Base-by-base conservation (phyloP, 106 monocot genomes). In the Gastrodia elata region DNA sequence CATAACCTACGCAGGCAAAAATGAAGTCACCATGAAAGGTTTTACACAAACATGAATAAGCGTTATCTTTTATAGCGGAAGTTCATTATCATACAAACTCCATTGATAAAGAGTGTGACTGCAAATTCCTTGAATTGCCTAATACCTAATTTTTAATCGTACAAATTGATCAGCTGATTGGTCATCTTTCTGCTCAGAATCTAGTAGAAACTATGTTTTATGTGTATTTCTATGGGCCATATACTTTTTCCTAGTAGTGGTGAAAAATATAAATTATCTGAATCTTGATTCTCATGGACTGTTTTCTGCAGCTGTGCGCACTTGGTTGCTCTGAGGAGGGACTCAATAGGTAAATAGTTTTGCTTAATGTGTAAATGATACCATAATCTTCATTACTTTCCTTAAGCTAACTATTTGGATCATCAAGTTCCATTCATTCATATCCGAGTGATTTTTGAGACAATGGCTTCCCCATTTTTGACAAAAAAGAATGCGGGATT, bases 271-370 rank as follows among this genome's bases (percentile, higher is more conserved):
- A 20, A 67, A 67, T 67, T 67, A 38, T 1, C 48, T 13, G 30
- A 33, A 59, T 20, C n/a, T n/a, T 59, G 41, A 36, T 33, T 61
- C 59, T 61, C n/a, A 36, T 61, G 61, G 6, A 13, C 24, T 1
- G 4, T 67, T 35, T 72, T 37, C 65, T 83, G 77, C 84, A 95
- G 94, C 65, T 95, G 91, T 87, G 94, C 94, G 77, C 94, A 95
- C 79, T 80, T 95, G 73, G 86, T 82, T 78, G 91, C 89, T 67
- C 76, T 95, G 16, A 74, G 87, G 42, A 84, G 94, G 71, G 94
- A 91, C 74, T 95, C 78, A 26, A 91, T 91, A 69, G 94, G 94
- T 94, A 83, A 88, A 57, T 38, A 33, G 40, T 38, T 65, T 75
- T 64, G 4, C 42, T n/a, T 40, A 39, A 67, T 67, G 34, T 67